phyloP scores from a whole-genome alignment of 345 rosid species.

The Streptanthus diversifolius region DNA sequence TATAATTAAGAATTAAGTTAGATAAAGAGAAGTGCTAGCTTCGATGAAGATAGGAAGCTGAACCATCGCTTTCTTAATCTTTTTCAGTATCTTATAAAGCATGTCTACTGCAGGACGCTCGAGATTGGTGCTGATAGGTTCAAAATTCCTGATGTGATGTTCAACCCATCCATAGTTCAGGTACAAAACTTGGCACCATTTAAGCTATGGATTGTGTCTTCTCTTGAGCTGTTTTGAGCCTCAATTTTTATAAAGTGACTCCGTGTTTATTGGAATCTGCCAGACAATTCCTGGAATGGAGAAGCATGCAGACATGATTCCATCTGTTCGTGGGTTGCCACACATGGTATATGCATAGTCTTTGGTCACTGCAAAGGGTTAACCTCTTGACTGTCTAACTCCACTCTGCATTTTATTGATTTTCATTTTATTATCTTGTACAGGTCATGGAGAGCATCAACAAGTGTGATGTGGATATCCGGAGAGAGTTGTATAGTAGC shows the following conservation, averaged over 20 bases:
- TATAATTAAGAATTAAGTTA: not conserved
- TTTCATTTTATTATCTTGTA: conserved; percentile 10
- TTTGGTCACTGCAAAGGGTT: conserved; percentile 1
- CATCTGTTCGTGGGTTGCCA: conserved; percentile 76
- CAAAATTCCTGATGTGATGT: conserved; percentile 92
- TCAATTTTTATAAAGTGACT: not conserved
- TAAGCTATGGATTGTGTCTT: not conserved
- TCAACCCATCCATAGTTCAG: conserved; percentile 85
- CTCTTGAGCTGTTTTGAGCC: conserved; percentile 2
- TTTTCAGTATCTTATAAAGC: conserved; percentile 1
- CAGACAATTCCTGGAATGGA: conserved; percentile 97
- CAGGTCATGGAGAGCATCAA: conserved; percentile 96
- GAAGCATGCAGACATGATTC: conserved; percentile 51
- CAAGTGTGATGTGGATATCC: conserved; percentile 89
- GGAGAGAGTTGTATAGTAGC: conserved; percentile 91
- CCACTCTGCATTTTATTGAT: not conserved
- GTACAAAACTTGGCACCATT: conserved; percentile 35
- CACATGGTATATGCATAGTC: conserved; percentile 63
- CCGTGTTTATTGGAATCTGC: conserved; percentile 9
- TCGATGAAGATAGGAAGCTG: not conserved
- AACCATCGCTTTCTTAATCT: not conserved
- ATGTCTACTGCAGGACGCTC: conserved; percentile 59
- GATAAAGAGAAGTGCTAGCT: not conserved
- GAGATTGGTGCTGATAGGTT: conserved; percentile 98
- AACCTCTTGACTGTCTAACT: not conserved